Evolutionary conservation across 148 eudicot genomes (phyloP).

Genomic region (Camellia granthamiana): DNA sequence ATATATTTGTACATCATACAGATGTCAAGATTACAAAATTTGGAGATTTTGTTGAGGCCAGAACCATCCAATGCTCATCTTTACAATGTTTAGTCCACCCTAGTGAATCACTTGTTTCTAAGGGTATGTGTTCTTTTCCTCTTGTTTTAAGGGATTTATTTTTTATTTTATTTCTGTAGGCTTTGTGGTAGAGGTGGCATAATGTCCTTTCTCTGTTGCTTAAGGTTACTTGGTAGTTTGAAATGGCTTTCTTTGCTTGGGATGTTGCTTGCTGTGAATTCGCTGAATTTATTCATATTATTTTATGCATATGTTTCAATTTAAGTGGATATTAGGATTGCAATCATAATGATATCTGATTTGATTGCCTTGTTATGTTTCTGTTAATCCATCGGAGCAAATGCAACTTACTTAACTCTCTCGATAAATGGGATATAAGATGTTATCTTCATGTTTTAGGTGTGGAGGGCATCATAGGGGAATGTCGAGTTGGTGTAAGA

Average conservation of each 20-base stretch:
- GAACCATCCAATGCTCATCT: constrained; percentile 58
- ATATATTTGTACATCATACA: constrained; percentile 19
- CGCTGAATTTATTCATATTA: not conserved
- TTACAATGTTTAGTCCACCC: constrained; percentile 51
- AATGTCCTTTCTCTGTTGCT: not conserved
- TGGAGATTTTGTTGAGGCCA: constrained; percentile 61
- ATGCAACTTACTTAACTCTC: not conserved
- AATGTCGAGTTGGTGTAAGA: constrained; percentile 43
- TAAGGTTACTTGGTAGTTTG: not conserved
- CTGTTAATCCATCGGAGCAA: not conserved
- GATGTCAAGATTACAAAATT: constrained; percentile 64
- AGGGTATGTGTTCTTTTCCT: constrained; percentile 40
- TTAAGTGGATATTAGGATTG: not conserved
- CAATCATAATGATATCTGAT: constrained; percentile 1
- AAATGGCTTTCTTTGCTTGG: not conserved
- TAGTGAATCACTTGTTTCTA: constrained; percentile 33
- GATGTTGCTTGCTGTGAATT: not conserved
- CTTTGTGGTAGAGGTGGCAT: not conserved
- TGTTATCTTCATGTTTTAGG: constrained; percentile 27
- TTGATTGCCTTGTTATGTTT: not conserved
- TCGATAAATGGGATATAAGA: not conserved
- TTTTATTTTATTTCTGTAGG: not conserved
- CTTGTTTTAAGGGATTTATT: not conserved
- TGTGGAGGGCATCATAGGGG: constrained; percentile 46
- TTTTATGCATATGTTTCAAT: not conserved